phyloP scores from a whole-genome alignment of 495 filamentous ascomycete species.

The Elasticomyces elasticus region DNA sequence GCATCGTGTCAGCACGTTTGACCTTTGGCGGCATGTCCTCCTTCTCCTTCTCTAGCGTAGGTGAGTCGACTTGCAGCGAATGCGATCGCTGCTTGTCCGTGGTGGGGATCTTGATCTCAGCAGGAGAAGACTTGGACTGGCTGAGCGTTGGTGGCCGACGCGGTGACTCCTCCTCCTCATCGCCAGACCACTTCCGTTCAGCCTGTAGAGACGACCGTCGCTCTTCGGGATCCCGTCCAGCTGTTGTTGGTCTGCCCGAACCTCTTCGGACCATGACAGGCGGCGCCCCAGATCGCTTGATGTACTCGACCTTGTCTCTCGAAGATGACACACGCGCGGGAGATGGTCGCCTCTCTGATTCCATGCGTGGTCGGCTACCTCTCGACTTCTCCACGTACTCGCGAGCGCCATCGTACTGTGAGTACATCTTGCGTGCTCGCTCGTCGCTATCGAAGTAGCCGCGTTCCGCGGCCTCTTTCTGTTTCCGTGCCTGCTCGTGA shows the following conservation, averaged over 20 bases:
- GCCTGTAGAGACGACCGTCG: neutral
- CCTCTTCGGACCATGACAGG: slow-evolving; percentile 10
- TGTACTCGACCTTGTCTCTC: slow-evolving; percentile 13
- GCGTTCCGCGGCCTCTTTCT: slow-evolving; percentile 5
- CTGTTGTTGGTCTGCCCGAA: slow-evolving; percentile 2
- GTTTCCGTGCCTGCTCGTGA: slow-evolving; percentile 1
- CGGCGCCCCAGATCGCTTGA: slow-evolving; percentile 1
- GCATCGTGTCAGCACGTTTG: slow-evolving; percentile 19
- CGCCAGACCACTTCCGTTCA: neutral
- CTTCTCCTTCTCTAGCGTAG: neutral
- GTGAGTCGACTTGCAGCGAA: slow-evolving; percentile 10
- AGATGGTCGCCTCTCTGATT: slow-evolving; percentile 14
- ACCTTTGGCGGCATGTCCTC: slow-evolving; percentile 4
- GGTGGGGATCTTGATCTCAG: slow-evolving; percentile 4
- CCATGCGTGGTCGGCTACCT: neutral
- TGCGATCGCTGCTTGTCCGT: slow-evolving; percentile 16
- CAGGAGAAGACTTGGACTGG: slow-evolving; percentile 12
- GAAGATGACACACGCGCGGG: slow-evolving; percentile 7
- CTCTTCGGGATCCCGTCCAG: neutral
- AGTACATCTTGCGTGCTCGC: slow-evolving; percentile 10
- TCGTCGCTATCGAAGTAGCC: slow-evolving; percentile 8
- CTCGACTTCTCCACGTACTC: slow-evolving; percentile 7
- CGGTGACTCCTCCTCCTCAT: slow-evolving; percentile 4
- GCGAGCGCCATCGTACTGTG: slow-evolving; percentile 8
- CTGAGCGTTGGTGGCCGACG: slow-evolving; percentile 7